Conservation (phyloP, 768 basidiomycete species). For the Heimioporus sp. region DNA sequence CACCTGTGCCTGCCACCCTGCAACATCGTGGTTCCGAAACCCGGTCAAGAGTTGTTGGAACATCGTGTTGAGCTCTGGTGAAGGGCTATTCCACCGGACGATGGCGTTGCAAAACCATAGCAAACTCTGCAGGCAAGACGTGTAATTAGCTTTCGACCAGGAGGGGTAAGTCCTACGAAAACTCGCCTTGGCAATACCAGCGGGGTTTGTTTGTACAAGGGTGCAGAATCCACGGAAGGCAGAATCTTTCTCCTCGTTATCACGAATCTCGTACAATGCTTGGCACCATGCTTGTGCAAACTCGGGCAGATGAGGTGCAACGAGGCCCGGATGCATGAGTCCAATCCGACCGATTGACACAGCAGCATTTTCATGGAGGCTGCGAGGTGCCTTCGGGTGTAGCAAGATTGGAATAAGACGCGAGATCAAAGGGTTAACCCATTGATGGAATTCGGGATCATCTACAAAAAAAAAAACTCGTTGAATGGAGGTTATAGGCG, state of each 20-base stretch:
- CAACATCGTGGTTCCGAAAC: constrained; percentile 85
- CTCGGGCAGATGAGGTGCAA: constrained; percentile 84
- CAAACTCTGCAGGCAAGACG: constrained; percentile 58
- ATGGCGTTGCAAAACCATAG: constrained; percentile 99
- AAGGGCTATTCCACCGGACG: constrained; percentile 92
- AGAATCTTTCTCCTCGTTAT: constrained; percentile 99
- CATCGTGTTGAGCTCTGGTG: constrained; percentile 88
- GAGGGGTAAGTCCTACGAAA: background rate
- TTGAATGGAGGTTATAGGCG: constrained; percentile 1
- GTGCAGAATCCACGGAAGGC: constrained; percentile 98
- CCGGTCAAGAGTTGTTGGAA: constrained; percentile 87
- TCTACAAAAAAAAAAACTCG: constrained; percentile 37
- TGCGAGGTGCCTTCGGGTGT: constrained; percentile 89
- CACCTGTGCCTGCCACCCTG: constrained; percentile 84
- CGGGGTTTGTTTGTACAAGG: constrained; percentile 91
- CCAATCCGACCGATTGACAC: constrained; percentile 97
- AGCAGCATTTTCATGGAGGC: constrained; percentile 95
- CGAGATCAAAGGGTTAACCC: constrained; percentile 83
- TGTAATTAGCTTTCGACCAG: constrained; percentile 3
- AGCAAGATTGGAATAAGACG: constrained; percentile 91
- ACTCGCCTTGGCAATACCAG: constrained; percentile 87
- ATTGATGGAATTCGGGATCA: constrained; percentile 87
- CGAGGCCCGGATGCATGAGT: constrained; percentile 83
- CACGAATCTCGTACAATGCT: constrained; percentile 95
- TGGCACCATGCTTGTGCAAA: constrained; percentile 98